phyloP scores from a whole-genome alignment of 78 protist genomes.

The Andalucia godoyi region DNA sequence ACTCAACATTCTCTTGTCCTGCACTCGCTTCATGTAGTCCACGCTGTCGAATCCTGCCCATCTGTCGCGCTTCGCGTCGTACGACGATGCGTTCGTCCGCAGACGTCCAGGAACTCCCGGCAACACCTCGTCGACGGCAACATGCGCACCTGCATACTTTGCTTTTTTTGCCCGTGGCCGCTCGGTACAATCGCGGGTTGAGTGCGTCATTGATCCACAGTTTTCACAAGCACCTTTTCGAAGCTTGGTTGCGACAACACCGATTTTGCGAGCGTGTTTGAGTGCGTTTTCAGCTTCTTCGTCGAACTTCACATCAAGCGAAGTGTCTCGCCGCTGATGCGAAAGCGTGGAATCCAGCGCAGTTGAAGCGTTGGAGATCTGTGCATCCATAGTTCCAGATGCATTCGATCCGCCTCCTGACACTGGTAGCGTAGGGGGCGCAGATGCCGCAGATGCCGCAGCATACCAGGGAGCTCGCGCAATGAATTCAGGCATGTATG shows the following conservation, averaged over 20 bases:
- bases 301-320: too few relatives aligned
- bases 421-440: too few relatives aligned
- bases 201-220: constrained; percentile 96
- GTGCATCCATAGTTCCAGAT: too few relatives aligned
- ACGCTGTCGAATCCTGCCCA: constrained; percentile 79
- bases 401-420: too few relatives aligned
- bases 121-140: constrained; percentile 66
- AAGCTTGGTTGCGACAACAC: constrained; percentile 51
- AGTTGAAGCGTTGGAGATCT: background rate
- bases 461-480: constrained; percentile 79
- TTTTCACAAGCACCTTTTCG: constrained; percentile 96
- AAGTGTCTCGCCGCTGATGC: too few relatives aligned
- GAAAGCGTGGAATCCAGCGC: background rate
- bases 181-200: constrained; percentile 54
- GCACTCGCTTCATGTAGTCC: background rate
- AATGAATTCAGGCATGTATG: constrained; percentile 71
- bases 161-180: constrained; percentile 88
- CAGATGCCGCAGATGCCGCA: constrained; percentile 66
- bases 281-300: background rate
- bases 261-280: constrained; percentile 19
- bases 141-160: constrained; percentile 33
- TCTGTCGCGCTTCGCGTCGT: constrained; percentile 71
- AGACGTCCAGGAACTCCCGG: background rate
- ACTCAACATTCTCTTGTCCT: background rate
- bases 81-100: constrained; percentile 20